Conservation (phyloP, 1,284 basidiomycete genomes). For the Golubevia sp. region DNA sequence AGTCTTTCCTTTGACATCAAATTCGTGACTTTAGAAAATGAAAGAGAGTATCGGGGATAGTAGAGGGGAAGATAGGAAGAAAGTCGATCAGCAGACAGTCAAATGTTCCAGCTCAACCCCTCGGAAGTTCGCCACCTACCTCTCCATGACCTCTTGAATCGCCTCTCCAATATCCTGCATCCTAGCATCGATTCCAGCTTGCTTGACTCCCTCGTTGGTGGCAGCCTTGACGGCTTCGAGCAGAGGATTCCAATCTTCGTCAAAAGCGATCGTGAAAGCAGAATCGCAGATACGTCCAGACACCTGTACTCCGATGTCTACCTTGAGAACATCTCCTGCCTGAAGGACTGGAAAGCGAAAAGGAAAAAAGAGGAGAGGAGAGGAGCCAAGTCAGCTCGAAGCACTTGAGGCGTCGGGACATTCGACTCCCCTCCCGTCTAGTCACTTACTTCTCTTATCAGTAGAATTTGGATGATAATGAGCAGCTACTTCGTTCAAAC, state of each 20-base stretch:
- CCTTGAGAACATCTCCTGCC: conserved; percentile 86
- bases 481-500: conserved; percentile 90
- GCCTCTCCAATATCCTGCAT: conserved; percentile 88
- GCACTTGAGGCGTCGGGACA: too few relatives aligned
- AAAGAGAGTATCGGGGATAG: too few relatives aligned
- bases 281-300: conserved; percentile 92
- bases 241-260: conserved; percentile 85
- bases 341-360: conserved; percentile 71
- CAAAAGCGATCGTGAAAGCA: conserved; percentile 89
- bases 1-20: conserved; percentile 83
- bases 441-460: conserved; percentile 79
- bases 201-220: conserved; percentile 79
- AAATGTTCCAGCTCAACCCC: too few relatives aligned
- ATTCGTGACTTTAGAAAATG: conserved; percentile 95
- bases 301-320: conserved; percentile 97
- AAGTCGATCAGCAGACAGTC: too few relatives aligned
- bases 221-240: conserved; percentile 90
- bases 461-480: conserved; percentile 97
- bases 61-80: too few relatives aligned
- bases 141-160: conserved; percentile 99
- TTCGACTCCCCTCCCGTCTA: too few relatives aligned
- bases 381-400: background rate
- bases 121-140: too few relatives aligned
- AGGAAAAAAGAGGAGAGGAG: background rate
- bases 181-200: conserved; percentile 89